A percentile compares a stretch with the other conserved stretches of the same genome.
These are phyloP conservation scores for Candida glaebosa DNA, from an alignment of 805 yeast species.

Conservation along the genomic window DNA sequence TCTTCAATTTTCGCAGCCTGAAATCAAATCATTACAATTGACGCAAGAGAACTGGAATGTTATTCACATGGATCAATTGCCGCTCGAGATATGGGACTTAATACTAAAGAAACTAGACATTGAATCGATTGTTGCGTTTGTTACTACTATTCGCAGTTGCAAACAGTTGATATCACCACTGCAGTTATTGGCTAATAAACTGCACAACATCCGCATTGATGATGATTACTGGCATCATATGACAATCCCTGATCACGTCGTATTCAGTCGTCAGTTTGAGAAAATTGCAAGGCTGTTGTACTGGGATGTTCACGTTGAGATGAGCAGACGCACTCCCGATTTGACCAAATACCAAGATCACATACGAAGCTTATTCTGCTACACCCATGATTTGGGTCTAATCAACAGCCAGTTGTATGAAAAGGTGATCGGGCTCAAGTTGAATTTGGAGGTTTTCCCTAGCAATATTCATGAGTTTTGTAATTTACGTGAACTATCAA, in stretches of 20 bases:
- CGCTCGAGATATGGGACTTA: not conserved
- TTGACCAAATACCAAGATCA: not conserved
- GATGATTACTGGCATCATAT: not conserved
- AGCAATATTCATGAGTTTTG: not conserved
- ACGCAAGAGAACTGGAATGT: no score
- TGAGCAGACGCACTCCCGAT: not conserved
- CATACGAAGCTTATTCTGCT: not conserved
- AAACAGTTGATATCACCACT: not conserved
- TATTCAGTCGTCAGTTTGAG: not conserved
- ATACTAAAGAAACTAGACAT: not conserved
- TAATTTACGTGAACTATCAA: not conserved
- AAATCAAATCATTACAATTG: no score
- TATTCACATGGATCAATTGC: constrained; percentile 1
- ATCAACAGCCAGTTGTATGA: not conserved
- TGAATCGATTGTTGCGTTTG: not conserved
- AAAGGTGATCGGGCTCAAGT: not conserved
- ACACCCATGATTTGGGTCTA: not conserved
- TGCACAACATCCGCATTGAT: not conserved
- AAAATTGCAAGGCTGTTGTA: not conserved
- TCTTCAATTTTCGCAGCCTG: no score
- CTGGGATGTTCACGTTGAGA: not conserved
- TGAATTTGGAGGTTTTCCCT: no score
- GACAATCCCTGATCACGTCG: not conserved
- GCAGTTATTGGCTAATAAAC: not conserved
- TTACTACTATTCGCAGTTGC: not conserved